Evolutionary conservation across 1,284 basidiomycete genomes (phyloP), one percentile per base, ranked within the genome.

Genomic region (Ustilago crameri): DNA sequence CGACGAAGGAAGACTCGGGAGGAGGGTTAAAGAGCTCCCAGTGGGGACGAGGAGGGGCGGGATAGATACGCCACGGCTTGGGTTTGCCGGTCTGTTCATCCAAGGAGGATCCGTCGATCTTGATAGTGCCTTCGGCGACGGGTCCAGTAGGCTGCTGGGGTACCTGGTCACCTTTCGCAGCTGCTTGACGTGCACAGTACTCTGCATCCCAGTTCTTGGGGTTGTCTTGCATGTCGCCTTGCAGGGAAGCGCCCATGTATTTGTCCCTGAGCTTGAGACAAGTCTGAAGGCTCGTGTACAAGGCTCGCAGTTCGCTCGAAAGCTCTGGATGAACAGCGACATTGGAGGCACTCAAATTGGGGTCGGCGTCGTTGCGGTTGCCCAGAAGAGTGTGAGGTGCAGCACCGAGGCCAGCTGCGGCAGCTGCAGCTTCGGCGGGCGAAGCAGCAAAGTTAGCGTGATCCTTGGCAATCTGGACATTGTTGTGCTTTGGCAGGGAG

Each of bases 191-290:
- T 15, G 69, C 74, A 40, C 79, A 82, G 48, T 78, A 69, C 45
- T 83, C 80, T 10, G 81, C 82, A 46, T 83, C 82, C 82, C 82
- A 83, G 37, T 83, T 82, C 65, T 82, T 83, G 1, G 82, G 82
- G 47, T 83, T 82, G 58, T 82, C 82, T 41, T 80, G 75, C 47
- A 76, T 66, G 32, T 61, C 43, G n/a, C 62, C 70, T 54, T 83
- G 82, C n/a, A 78, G 67, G 41, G 72, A 76, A 51, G 61, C 69
- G 23, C 51, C 53, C 78, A 83, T 83, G 69, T 82, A 83, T 64
- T 80, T 79, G 53, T 82, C 78, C n/a, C 82, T 62, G 20, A 83
- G 76, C 44, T 67, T 48, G 23, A 82, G 63, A 51, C 82, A 83
- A 22, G 62, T 64, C 46, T 80, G 82, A 42, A 83, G 52, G 51